These are phyloP conservation scores for Rhytidiadelphus loreus DNA, from an alignment of 225 moss, liverwort and hornwort genomes.

Conservation along the genomic window DNA sequence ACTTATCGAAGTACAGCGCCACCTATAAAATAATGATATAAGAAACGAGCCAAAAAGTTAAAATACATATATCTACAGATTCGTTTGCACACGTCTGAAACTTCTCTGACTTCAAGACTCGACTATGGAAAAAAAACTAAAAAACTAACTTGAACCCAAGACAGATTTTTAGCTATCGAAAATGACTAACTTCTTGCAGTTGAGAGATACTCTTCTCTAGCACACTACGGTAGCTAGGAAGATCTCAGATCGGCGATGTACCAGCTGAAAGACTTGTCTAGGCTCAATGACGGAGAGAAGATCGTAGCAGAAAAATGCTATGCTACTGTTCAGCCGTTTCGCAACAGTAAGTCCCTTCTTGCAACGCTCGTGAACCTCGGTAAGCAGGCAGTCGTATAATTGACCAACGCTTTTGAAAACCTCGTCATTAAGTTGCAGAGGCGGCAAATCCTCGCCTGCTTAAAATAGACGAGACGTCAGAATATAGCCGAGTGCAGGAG, in stretches of 20 bases:
- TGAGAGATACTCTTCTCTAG: background rate
- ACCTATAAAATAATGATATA: slow-evolving; percentile 33
- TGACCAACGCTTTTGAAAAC: slow-evolving; percentile 98
- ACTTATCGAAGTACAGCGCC: slow-evolving; percentile 92
- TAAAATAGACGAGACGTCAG: background rate
- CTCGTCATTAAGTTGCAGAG: slow-evolving; percentile 90
- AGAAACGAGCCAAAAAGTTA: background rate
- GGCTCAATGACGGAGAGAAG: slow-evolving; percentile 95
- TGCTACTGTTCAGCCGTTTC: slow-evolving; percentile 79
- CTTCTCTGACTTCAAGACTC: background rate
- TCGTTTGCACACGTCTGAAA: background rate
- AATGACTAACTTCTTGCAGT: background rate
- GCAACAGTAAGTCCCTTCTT: slow-evolving; percentile 78
- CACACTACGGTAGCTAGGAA: background rate
- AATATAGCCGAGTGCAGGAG: background rate
- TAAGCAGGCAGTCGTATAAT: slow-evolving; percentile 90
- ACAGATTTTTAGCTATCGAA: background rate
- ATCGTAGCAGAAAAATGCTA: slow-evolving; percentile 97
- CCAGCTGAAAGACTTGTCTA: slow-evolving; percentile 97
- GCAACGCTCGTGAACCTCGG: slow-evolving; percentile 96
- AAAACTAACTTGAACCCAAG: background rate
- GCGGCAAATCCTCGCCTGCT: slow-evolving; percentile 91
- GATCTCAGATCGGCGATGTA: slow-evolving; percentile 7
- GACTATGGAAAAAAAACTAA: background rate
- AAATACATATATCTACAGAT: background rate